Percentiles rank a stretch among this genome's conserved stretches.
phyloP scores from a whole-genome alignment of 139 green algal genomes.

The Astrephomene gubernaculifera region DNA sequence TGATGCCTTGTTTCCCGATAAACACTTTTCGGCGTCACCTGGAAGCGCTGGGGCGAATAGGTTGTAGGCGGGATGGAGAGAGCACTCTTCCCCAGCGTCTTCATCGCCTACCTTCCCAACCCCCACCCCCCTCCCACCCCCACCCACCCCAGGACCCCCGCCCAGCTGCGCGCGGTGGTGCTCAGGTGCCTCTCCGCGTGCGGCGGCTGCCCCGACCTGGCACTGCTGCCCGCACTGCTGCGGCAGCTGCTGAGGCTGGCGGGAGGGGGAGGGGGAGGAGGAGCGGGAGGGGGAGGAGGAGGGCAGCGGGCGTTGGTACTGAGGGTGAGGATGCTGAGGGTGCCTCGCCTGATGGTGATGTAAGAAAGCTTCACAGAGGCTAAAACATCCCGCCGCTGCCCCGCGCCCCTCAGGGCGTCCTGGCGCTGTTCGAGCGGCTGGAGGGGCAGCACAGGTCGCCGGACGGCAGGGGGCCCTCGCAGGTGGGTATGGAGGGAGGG shows the following conservation, averaged over 20 bases:
- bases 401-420: not conserved
- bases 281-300: too few species aligned
- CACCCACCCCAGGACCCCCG: not conserved
- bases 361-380: not conserved
- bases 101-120: not conserved
- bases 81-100: not conserved
- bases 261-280: too few species aligned
- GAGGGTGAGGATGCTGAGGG: not conserved
- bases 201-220: constrained; percentile 4
- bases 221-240: constrained; percentile 22
- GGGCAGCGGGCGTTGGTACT: constrained; percentile 17
- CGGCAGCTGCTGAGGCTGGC: constrained; percentile 39
- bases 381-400: not conserved
- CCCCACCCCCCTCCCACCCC: not conserved
- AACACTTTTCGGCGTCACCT: not conserved
- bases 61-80: not conserved
- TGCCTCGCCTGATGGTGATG: not conserved
- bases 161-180: not conserved
- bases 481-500: too few species aligned
- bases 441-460: constrained; percentile 8
- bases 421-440: constrained; percentile 44
- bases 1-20: not conserved
- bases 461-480: not conserved
- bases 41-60: not conserved
- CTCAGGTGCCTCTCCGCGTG: not conserved